Percentiles rank a stretch among this genome's conserved stretches.
Evolutionary conservation across 1,284 basidiomycete genomes (phyloP).

Genomic region (Bjerkandera adusta): DNA sequence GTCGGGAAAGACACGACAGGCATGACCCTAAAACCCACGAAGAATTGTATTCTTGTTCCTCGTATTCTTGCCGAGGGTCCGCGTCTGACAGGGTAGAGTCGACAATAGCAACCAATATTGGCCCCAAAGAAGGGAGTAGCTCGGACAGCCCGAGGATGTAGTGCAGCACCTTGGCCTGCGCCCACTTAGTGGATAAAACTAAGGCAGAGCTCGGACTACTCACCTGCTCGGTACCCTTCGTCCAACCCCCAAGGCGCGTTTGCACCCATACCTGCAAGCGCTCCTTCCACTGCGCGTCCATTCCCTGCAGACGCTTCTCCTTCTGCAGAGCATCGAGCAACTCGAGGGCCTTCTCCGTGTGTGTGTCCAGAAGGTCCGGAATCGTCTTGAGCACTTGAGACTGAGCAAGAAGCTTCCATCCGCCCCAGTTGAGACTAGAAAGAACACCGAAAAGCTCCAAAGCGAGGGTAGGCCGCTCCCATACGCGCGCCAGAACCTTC

Average conservation of each 20-base stretch:
- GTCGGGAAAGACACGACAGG: constrained; percentile 46
- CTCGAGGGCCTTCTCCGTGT: constrained; percentile 41
- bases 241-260: constrained; percentile 34
- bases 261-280: constrained; percentile 46
- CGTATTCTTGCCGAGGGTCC: constrained; percentile 34
- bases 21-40: constrained; percentile 53
- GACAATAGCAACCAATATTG: constrained; percentile 49
- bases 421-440: constrained; percentile 65
- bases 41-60: constrained; percentile 36
- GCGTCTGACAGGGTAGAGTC: constrained; percentile 38
- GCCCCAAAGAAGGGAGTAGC: constrained; percentile 44
- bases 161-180: constrained; percentile 43
- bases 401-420: constrained; percentile 66
- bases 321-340: constrained; percentile 50
- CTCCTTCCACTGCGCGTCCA: constrained; percentile 57
- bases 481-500: constrained; percentile 51
- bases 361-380: constrained; percentile 40
- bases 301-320: constrained; percentile 47
- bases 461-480: constrained; percentile 41
- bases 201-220: constrained; percentile 7
- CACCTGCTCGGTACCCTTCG: constrained; percentile 34
- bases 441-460: constrained; percentile 56
- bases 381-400: constrained; percentile 54
- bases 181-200: background rate
- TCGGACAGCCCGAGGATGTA: constrained; percentile 51